Conservation (phyloP, 2,329 filamentous ascomycete genomes). For the Aaosphaeria pasadenensis region DNA sequence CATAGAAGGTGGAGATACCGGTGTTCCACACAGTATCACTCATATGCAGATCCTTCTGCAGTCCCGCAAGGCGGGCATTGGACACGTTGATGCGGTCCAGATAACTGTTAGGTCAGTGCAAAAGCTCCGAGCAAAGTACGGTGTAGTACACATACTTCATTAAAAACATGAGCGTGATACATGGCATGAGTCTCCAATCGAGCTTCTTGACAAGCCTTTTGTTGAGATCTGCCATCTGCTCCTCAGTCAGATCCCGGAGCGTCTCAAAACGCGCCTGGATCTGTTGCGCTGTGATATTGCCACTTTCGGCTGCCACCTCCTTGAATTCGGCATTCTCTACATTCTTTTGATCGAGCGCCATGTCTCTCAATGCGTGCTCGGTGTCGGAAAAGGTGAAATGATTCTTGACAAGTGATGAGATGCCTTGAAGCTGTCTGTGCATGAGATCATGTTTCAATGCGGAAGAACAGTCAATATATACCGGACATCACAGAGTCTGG, state of each 20-base stretch:
- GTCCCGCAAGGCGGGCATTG: slow-evolving; percentile 38
- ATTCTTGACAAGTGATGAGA: no score
- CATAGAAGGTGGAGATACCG: slow-evolving; percentile 45
- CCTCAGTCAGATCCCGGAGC: slow-evolving; percentile 18
- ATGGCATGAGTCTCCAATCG: slow-evolving; percentile 29
- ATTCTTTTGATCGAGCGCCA: neutral
- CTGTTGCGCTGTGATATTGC: slow-evolving; percentile 19
- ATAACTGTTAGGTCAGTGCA: slow-evolving; percentile 22
- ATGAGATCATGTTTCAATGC: no score
- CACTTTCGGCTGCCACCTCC: slow-evolving; percentile 7
- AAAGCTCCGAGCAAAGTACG: neutral
- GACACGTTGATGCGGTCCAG: slow-evolving; percentile 43
- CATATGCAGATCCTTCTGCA: slow-evolving; percentile 37
- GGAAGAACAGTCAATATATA: no score
- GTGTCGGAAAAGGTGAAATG: no score
- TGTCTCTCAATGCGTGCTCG: no score
- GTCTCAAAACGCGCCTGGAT: slow-evolving; percentile 26
- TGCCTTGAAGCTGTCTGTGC: no score
- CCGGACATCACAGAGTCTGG: no score
- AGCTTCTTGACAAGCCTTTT: slow-evolving; percentile 23
- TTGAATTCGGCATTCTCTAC: slow-evolving; percentile 10
- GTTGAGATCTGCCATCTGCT: slow-evolving; percentile 25
- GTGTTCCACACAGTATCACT: slow-evolving; percentile 33
- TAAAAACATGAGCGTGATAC: slow-evolving; percentile 29
- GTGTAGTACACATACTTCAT: slow-evolving; percentile 20